These are phyloP conservation scores for Vigna reflexopilosa DNA, from an alignment of 306 rosid species.

Conservation along the genomic window DNA sequence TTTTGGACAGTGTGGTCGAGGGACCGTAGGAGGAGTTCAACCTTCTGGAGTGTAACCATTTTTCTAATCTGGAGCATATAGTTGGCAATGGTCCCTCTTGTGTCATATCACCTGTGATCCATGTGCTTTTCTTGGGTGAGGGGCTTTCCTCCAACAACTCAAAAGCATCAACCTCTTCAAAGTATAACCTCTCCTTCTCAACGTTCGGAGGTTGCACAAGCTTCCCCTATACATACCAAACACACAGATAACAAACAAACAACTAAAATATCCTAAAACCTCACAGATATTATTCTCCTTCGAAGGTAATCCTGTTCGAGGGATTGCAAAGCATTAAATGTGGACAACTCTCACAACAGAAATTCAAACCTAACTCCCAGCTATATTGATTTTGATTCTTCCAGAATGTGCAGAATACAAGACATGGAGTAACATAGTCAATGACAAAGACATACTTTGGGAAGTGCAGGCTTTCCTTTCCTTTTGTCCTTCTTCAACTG, in stretches of 20 bases:
- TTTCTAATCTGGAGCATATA: constrained; percentile 73
- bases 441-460: constrained; percentile 57
- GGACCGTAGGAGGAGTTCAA: constrained; percentile 63
- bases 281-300: background rate
- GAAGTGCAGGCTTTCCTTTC: constrained; percentile 74
- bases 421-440: background rate
- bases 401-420: background rate
- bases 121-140: constrained; percentile 84
- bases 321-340: background rate
- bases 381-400: background rate
- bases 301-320: no score
- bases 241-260: constrained; percentile 32
- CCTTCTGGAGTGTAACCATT: constrained; percentile 71
- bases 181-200: constrained; percentile 77
- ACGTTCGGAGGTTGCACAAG: constrained; percentile 56
- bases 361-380: background rate
- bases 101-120: constrained; percentile 54
- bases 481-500: constrained; percentile 65
- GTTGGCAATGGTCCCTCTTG: constrained; percentile 60
- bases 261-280: constrained; percentile 4
- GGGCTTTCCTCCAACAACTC: constrained; percentile 96
- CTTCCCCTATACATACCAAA: constrained; percentile 58
- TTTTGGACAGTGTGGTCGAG: constrained; percentile 76
- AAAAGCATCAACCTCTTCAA: constrained; percentile 89
- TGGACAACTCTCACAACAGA: background rate